Conservation (phyloP, 768 basidiomycete genomes). For the Calvatia gigantea region DNA sequence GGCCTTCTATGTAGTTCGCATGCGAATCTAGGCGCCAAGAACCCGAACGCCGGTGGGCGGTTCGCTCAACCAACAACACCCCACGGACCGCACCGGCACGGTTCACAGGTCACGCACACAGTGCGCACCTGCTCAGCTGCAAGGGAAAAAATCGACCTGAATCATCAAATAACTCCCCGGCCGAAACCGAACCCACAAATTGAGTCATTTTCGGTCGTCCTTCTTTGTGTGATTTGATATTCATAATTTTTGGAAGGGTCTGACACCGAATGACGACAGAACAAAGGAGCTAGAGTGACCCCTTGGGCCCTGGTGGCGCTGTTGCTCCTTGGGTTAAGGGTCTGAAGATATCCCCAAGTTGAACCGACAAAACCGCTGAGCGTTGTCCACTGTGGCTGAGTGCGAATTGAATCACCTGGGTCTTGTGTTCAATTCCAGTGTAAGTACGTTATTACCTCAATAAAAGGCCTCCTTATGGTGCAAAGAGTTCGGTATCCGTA, state of each 20-base stretch:
- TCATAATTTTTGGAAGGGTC: neutral
- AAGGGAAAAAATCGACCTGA: neutral
- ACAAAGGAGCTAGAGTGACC: neutral
- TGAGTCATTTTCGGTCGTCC: slow-evolving; percentile 1
- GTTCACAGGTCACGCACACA: neutral
- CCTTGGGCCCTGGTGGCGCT: neutral
- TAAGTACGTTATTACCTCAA: too few species aligned
- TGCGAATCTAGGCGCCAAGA: neutral
- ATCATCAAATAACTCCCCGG: neutral
- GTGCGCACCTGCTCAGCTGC: neutral
- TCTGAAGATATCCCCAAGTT: neutral
- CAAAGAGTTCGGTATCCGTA: too few species aligned
- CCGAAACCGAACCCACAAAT: neutral
- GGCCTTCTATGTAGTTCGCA: neutral
- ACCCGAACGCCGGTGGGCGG: neutral
- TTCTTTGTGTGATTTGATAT: slow-evolving; percentile 1
- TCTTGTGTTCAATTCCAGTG: too few species aligned
- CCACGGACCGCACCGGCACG: neutral
- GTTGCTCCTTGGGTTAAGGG: slow-evolving; percentile 2
- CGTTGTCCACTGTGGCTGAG: too few species aligned
- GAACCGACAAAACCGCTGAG: too few species aligned
- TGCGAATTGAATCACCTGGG: neutral
- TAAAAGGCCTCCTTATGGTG: too few species aligned
- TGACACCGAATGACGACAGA: neutral
- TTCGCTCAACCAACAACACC: neutral